Base-by-base conservation (phyloP, 2,329 filamentous ascomycete species). In the Arthrobotrys sphaeroides region DNA sequence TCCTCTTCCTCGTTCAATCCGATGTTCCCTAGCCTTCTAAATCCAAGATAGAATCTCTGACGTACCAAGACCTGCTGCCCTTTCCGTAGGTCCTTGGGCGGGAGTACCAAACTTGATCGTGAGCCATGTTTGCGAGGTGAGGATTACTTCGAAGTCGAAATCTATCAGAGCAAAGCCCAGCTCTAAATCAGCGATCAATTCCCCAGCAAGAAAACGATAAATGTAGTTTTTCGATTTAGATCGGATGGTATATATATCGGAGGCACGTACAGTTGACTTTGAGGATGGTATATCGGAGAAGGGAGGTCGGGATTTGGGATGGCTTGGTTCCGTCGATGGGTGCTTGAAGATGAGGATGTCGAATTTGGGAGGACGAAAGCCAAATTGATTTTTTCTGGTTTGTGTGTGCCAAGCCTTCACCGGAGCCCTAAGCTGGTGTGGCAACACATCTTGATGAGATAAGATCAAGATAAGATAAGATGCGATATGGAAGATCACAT, bases 81-180 rank as follows among this genome's bases (percentile, higher is more conserved):
- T 97, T 97, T 88, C 94, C 94, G 89, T 96, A 97, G 85, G 86
- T 93, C 86, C 94, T 91, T 84, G 95, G 95, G 85, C 95, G 94
- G 84, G 93, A 97, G 90, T 96, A 97, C 94, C 94, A 99, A 87
- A 98, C 93, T 84, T 91, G 93, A 88, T 98, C 94, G 93, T 92
- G 90, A 86, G 90, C 90, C 90, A 92, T 92, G 83, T 83, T 90
- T 85, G 85, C 84, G 81, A 80, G 73, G 70, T 38, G 18, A 61
- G 74, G 73, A 62, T 43, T 33, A 36, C 73, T 60, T 75, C 61
- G 49, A 77, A 62, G 77, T 78, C 74, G 65, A 69, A 45, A 33
- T 75, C 70, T 74, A 74, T 64, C 12, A 33, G 42, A 36, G 42
- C 5, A 13, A 18, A 55, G 20, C 28, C 5, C 3, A 45, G 12